Conservation (phyloP, 2,329 filamentous ascomycete species). For the Cladosporium velox region DNA sequence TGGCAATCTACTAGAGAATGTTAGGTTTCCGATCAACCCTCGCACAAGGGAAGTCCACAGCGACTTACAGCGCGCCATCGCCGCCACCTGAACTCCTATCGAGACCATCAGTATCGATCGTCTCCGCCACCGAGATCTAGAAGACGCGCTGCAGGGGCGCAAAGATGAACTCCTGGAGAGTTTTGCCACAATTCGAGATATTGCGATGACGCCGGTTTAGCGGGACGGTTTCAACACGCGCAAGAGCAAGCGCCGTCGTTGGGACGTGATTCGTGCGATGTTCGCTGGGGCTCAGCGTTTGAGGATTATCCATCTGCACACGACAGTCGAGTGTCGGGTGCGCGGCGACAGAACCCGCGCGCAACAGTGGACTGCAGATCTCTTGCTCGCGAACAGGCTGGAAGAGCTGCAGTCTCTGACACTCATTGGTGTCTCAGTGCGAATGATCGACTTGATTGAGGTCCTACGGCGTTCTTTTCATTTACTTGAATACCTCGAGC, state of each 20-base stretch:
- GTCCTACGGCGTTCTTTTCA: not conserved
- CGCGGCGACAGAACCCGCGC: not conserved
- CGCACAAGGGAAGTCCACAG: not conserved
- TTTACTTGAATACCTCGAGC: not conserved
- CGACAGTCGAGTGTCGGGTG: not conserved
- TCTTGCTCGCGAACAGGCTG: not conserved
- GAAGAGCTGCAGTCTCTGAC: not conserved
- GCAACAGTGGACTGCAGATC: not conserved
- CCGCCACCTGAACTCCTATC: not conserved
- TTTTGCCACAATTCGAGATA: not conserved
- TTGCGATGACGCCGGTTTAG: not conserved
- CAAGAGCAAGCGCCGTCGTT: not conserved
- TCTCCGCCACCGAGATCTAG: not conserved
- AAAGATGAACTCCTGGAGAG: not conserved
- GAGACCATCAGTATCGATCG: not conserved
- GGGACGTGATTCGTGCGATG: not conserved
- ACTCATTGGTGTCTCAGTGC: not conserved
- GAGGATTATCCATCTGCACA: not conserved
- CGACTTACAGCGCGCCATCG: not conserved
- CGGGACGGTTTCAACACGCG: not conserved
- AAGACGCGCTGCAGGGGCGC: not conserved
- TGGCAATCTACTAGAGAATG: too few relatives aligned
- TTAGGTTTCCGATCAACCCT: too few relatives aligned
- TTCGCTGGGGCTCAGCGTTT: not conserved
- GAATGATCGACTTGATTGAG: not conserved